Evolutionary conservation across 2,329 filamentous ascomycete genomes (phyloP), one percentile per base, ranked within the genome.

Genomic region (Hypocreales sp.): DNA sequence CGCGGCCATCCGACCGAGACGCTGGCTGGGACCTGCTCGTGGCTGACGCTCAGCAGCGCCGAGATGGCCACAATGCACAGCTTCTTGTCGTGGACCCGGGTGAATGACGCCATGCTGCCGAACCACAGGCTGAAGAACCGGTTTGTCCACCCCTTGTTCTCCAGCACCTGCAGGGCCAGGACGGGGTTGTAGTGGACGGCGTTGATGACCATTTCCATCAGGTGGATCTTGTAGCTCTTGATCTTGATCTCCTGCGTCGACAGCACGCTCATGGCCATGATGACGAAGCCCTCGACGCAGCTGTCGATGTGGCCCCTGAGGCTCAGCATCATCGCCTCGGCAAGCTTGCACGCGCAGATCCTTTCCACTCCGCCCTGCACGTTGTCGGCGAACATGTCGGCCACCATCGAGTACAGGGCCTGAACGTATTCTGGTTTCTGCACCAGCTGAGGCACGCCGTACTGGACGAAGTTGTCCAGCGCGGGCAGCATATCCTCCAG

Each of bases 41-140:
- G 74, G 35, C 70, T 72, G 32, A 98, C 58, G 24, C 75, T 80
- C 27, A 98, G 69, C 8, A 98, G 70, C 5, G 83, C 69, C 32
- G 81, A 78, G 41, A 98, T 95, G 25, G 86, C 87, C 12, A 86
- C 81, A 42, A 98, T 94, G 35, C 83, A 94, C 15, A 98, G 65
- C 64, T 94, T 98, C 70, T 98, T 98, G 61, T 98, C 90, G 50
- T 98, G 90, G 3, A 98, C 90, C 22, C 90, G 72, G 28, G 73
- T 80, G 58, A 98, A 95, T 44, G 72, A 77, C 35, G 92, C 79
- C 59, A 98, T 98, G 57, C 77, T 92, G 22, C 82, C 82, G 53
- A 98, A 98, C 90, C 90, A 98, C 32, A 92, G 61, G 55, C 82
- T 93, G 63, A 98, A 98, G 60, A 98, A 98, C 48, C 92, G 92